These are phyloP conservation scores for Arabidopsis thaliana DNA, from an alignment of 345 rosid genomes.

Conservation along the genomic window TAIR10.1 NC_003074.8:22451501-22452000, in stretches of 20 bases:
- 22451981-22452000: constrained; percentile 62
- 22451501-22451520: constrained; percentile 89
- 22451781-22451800: constrained; percentile 13
- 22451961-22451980: constrained; percentile 65
- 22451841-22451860: constrained; percentile 79
- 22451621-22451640: constrained; percentile 49
- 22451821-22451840: constrained; percentile 86
- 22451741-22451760: constrained; percentile 2
- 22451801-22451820: constrained; percentile 16
- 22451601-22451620: constrained; percentile 46
- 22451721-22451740: constrained; percentile 14
- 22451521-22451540: constrained; percentile 85
- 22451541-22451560: constrained; percentile 87
- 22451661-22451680: constrained; percentile 63
- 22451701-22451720: constrained; percentile 27
- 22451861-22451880: constrained; percentile 86
- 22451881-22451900: constrained; percentile 81
- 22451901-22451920: constrained; percentile 88
- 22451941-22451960: constrained; percentile 60
- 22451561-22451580: constrained; percentile 49
- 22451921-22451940: constrained; percentile 67
- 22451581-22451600: constrained; percentile 38
- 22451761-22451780: constrained; percentile 19
- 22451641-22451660: constrained; percentile 68
- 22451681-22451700: constrained; percentile 26